phyloP scores from a whole-genome alignment of 306 rosid species.

The Fragaria vesca region DNA sequence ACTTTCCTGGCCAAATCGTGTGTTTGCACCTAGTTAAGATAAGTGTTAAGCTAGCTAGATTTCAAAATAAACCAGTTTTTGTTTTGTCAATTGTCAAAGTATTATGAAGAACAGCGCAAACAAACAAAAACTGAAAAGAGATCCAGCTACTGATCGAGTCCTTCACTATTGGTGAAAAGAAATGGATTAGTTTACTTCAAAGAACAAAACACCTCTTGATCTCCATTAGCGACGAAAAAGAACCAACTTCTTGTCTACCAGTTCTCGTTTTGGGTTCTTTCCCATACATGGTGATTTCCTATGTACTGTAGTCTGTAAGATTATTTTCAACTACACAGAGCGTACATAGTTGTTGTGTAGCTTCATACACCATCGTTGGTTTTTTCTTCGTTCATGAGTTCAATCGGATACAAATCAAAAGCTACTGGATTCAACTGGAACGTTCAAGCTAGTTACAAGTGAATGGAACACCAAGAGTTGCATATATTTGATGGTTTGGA shows the following conservation, averaged over 20 bases:
- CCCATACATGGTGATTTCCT: too few species aligned
- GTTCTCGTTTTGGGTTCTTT: neutral
- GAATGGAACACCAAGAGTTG: too few species aligned
- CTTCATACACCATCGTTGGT: too few species aligned
- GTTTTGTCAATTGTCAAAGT: neutral
- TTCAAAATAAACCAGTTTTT: neutral
- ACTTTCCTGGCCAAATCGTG: constrained; percentile 11
- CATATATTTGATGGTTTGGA: too few species aligned
- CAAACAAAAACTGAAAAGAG: neutral
- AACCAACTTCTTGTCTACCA: neutral
- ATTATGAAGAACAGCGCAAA: neutral
- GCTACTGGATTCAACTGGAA: too few species aligned
- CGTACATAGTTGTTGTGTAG: too few species aligned
- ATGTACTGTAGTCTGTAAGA: too few species aligned
- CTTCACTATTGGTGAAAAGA: neutral
- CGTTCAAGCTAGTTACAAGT: too few species aligned
- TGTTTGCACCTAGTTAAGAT: neutral
- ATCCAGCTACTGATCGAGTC: neutral
- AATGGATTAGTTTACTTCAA: neutral
- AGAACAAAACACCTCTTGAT: neutral
- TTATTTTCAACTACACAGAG: too few species aligned
- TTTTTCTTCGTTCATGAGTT: too few species aligned
- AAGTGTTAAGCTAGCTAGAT: neutral
- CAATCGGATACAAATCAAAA: too few species aligned
- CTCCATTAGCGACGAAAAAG: neutral